Conservation (phyloP, 176 grass and related monocot genomes). For the Oryza coarctata region DNA sequence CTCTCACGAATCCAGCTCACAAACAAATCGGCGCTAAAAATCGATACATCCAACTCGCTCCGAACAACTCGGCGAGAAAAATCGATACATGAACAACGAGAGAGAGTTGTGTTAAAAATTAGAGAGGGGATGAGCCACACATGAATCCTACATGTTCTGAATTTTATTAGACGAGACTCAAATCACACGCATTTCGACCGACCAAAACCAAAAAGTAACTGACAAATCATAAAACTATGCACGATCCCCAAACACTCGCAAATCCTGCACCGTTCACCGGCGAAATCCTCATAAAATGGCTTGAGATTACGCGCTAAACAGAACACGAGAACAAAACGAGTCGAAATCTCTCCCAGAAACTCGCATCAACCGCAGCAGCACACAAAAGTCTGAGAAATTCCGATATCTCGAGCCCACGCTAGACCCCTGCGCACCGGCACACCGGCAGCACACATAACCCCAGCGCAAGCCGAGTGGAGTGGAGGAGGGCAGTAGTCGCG, state of each 20-base stretch:
- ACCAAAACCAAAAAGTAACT: background rate
- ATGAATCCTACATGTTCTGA: background rate
- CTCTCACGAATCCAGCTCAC: background rate
- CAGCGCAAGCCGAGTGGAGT: slow-evolving; percentile 3
- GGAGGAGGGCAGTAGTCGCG: background rate
- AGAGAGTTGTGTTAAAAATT: background rate
- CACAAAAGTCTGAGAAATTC: background rate
- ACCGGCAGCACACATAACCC: background rate
- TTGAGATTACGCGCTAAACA: background rate
- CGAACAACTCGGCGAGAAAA: background rate
- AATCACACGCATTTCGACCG: slow-evolving; percentile 22
- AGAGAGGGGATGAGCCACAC: background rate
- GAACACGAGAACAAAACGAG: background rate
- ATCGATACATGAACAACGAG: background rate
- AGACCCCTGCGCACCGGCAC: background rate
- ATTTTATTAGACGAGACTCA: background rate
- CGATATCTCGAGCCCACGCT: background rate
- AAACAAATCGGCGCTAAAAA: background rate
- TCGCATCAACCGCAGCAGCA: background rate
- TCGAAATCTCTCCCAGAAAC: background rate
- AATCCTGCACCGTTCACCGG: background rate
- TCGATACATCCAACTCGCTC: background rate
- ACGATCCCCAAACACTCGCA: background rate
- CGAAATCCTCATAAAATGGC: background rate
- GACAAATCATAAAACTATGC: background rate